Percentiles rank a stretch among this genome's conserved stretches.
Evolutionary conservation across 106 monocot genomes (phyloP).

Genomic region (Platanthera zijinensis): DNA sequence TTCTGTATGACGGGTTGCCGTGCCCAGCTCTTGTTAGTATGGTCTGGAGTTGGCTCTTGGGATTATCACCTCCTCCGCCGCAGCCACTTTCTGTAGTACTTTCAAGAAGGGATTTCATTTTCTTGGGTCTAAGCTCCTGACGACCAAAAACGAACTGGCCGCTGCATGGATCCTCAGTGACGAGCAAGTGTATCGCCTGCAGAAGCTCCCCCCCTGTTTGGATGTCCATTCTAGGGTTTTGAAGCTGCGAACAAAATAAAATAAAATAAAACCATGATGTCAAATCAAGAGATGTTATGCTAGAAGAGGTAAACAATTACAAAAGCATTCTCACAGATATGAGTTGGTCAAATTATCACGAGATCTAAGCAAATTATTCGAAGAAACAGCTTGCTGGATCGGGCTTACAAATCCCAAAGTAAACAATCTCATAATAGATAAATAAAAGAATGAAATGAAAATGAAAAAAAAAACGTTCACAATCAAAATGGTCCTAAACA

Average conservation of each 20-base stretch:
- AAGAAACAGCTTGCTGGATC: background rate
- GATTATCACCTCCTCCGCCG: conserved; percentile 55
- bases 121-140: conserved; percentile 45
- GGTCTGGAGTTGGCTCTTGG: conserved; percentile 82
- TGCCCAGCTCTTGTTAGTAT: conserved; percentile 76
- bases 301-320: background rate
- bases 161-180: conserved; percentile 64
- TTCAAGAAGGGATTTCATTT: conserved; percentile 20
- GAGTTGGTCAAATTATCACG: background rate
- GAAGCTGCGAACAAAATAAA: conserved; percentile 40
- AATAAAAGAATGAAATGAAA: background rate
- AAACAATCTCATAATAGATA: background rate
- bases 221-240: conserved; percentile 74
- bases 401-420: background rate
- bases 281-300: background rate
- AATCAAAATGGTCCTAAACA: background rate
- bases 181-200: conserved; percentile 61
- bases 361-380: background rate
- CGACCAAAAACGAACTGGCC: conserved; percentile 86
- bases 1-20: conserved; percentile 60
- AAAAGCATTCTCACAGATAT: background rate
- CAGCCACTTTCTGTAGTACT: background rate
- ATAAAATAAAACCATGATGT: background rate
- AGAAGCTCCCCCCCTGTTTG: conserved; percentile 53
- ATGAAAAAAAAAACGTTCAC: background rate